Evolutionary conservation across 495 filamentous ascomycete species (phyloP).

Genomic region (Penicillium riverlandense): DNA sequence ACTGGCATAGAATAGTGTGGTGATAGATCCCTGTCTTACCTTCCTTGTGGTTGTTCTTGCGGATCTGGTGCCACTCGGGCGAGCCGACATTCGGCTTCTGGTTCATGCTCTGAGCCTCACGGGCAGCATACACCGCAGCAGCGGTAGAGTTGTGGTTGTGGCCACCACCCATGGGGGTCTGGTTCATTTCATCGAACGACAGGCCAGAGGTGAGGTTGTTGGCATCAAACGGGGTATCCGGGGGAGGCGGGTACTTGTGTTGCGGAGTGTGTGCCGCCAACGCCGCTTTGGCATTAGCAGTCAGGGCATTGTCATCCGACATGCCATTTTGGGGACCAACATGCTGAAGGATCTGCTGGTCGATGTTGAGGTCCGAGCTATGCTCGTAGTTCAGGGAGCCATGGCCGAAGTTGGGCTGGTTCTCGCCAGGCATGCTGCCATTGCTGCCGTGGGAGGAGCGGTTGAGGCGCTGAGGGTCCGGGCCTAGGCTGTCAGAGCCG

Average conservation of each 20-base stretch:
- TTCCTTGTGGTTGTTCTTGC: conserved; percentile 99
- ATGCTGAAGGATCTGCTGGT: conserved; percentile 44
- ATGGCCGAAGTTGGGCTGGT: conserved; percentile 35
- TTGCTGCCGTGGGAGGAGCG: conserved; percentile 41
- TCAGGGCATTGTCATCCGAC: conserved; percentile 39
- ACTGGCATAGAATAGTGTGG: conserved; percentile 4
- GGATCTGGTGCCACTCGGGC: conserved; percentile 95
- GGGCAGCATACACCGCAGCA: conserved; percentile 40
- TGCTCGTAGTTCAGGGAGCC: conserved; percentile 33
- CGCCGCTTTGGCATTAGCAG: conserved; percentile 41
- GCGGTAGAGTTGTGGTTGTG: conserved; percentile 41
- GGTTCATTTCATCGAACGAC: conserved; percentile 40
- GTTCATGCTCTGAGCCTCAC: conserved; percentile 39
- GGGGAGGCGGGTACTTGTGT: conserved; percentile 38
- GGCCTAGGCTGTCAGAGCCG: conserved; percentile 34
- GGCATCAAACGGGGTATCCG: conserved; percentile 35
- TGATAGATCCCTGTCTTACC: conserved; percentile 44
- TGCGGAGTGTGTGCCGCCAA: conserved; percentile 38
- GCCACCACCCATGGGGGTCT: conserved; percentile 25
- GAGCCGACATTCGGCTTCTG: conserved; percentile 87
- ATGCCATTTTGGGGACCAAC: conserved; percentile 41
- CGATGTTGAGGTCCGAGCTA: conserved; percentile 38
- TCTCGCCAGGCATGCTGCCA: conserved; percentile 34
- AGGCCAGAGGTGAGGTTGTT: conserved; percentile 33
- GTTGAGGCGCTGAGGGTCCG: conserved; percentile 36